A percentile compares a stretch with the other conserved stretches of the same genome.
Evolutionary conservation across 2,329 filamentous ascomycete genomes (phyloP).

Genomic region (Arthroderma uncinatum): DNA sequence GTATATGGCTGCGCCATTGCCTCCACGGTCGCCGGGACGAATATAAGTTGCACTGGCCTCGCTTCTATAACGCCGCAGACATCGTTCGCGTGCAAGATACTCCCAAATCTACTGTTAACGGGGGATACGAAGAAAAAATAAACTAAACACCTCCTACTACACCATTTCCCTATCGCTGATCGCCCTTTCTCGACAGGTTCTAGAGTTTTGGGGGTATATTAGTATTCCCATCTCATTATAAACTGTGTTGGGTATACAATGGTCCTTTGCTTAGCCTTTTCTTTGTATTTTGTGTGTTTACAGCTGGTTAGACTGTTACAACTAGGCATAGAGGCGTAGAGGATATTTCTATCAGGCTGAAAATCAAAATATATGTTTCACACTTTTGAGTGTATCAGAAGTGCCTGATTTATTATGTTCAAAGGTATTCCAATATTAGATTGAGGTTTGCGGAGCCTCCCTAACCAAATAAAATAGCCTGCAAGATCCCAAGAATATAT

Average conservation of each 20-base stretch:
- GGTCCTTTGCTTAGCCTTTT: neutral
- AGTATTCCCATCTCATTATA: neutral
- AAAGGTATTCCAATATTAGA: too few relatives aligned
- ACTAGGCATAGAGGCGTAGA: too few relatives aligned
- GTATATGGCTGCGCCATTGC: slow-evolving; percentile 68
- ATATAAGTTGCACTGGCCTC: slow-evolving; percentile 60
- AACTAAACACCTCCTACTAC: neutral
- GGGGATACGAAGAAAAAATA: slow-evolving; percentile 7
- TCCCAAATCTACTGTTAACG: slow-evolving; percentile 7
- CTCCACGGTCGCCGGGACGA: slow-evolving; percentile 62
- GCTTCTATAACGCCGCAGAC: slow-evolving; percentile 47
- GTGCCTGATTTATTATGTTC: too few relatives aligned
- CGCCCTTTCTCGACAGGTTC: neutral
- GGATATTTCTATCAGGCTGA: too few relatives aligned
- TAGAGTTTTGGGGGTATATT: neutral
- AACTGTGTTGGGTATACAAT: neutral
- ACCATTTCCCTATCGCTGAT: too few relatives aligned
- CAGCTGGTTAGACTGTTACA: too few relatives aligned
- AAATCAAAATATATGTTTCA: too few relatives aligned
- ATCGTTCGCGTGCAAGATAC: slow-evolving; percentile 31
- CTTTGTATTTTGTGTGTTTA: too few relatives aligned
- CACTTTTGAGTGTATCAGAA: too few relatives aligned
- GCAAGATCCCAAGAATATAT: too few relatives aligned
- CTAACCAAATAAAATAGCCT: too few relatives aligned
- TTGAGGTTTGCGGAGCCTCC: too few relatives aligned